phyloP scores from a whole-genome alignment of 129 eudicot genomes.

The Heracleum sosnowskyi region DNA sequence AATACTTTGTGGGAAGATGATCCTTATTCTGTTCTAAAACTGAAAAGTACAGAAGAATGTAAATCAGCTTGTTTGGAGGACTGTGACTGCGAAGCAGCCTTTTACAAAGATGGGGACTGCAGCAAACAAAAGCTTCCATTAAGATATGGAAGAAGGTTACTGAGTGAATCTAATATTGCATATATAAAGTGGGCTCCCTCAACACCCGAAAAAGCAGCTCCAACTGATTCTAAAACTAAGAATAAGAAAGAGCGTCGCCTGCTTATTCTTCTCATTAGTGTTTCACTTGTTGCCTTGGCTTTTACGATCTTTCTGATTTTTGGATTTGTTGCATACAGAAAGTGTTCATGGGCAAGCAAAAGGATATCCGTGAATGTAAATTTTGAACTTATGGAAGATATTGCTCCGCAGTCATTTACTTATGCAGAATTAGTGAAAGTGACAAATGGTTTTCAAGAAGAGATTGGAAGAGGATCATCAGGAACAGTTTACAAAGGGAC shows the following conservation, averaged over 20 bases:
- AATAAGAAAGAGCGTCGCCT: neutral
- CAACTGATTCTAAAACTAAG: neutral
- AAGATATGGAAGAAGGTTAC: conserved; percentile 4
- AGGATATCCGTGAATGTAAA: neutral
- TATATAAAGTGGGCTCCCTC: conserved; percentile 7
- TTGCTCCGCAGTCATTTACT: conserved; percentile 19
- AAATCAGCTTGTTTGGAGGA: conserved; percentile 18
- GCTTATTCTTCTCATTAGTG: neutral
- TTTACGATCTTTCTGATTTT: neutral
- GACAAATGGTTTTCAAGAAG: too few species aligned
- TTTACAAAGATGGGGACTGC: conserved; percentile 5
- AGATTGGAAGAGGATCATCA: too few species aligned
- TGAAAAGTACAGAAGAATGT: conserved; percentile 11
- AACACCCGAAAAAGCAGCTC: neutral
- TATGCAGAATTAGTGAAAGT: conserved; percentile 11
- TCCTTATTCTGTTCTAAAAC: conserved; percentile 2
- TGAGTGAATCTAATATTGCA: conserved; percentile 5
- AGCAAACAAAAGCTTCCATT: conserved; percentile 16
- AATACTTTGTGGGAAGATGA: conserved; percentile 11
- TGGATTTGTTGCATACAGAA: neutral
- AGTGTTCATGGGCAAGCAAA: neutral
- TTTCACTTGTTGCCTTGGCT: neutral
- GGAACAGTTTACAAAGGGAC: conserved; percentile 30
- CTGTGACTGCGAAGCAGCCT: conserved; percentile 17
- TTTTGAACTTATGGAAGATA: neutral